Evolutionary conservation across 352 stramenopile genomes (phyloP).

Genomic region (Pythium phragmiticola): DNA sequence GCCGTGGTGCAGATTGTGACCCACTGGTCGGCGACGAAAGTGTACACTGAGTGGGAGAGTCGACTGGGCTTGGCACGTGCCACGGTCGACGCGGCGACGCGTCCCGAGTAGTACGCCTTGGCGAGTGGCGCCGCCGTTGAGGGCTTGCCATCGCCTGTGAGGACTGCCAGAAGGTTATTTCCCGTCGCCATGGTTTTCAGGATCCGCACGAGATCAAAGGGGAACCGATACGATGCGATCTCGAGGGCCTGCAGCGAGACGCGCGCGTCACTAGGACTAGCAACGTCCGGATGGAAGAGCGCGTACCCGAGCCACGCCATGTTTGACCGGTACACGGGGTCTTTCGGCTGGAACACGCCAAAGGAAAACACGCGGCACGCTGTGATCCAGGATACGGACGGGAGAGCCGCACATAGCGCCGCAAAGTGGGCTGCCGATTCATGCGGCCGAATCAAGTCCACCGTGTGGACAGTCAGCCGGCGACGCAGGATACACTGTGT

Average conservation of each 20-base stretch:
- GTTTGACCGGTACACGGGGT: background rate
- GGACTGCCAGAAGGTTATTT: background rate
- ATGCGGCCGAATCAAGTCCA: background rate
- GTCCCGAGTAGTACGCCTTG: background rate
- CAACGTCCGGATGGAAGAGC: constrained; percentile 2
- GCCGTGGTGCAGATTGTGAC: background rate
- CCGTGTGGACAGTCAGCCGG: background rate
- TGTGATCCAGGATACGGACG: background rate
- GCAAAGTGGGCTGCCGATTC: constrained; percentile 4
- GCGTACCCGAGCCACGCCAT: constrained; percentile 12
- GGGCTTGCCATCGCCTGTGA: background rate
- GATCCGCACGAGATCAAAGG: background rate
- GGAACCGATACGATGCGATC: background rate
- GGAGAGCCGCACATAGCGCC: background rate
- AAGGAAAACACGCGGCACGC: constrained; percentile 5
- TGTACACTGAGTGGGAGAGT: constrained; percentile 2
- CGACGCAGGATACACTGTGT: background rate
- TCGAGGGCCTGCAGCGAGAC: background rate
- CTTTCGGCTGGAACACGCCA: background rate
- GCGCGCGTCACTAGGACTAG: background rate
- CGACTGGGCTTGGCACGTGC: background rate
- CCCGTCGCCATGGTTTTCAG: background rate
- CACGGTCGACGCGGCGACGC: background rate
- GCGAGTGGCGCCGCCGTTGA: background rate
- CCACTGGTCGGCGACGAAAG: background rate